phyloP scores from a whole-genome alignment of 345 rosid species.

The Eucalyptus cloeziana region DNA sequence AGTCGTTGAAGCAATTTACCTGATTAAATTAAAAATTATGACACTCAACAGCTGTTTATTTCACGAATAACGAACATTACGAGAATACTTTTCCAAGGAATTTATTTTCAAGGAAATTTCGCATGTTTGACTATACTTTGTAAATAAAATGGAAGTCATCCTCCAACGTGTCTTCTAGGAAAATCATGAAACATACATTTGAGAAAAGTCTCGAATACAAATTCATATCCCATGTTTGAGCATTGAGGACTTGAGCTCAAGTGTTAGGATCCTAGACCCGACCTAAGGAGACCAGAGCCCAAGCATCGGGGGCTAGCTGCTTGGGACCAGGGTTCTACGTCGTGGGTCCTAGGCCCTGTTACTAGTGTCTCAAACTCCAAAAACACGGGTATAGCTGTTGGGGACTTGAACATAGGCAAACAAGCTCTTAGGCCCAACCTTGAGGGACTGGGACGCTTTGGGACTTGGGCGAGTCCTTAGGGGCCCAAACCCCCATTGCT shows the following conservation, averaged over 20 bases:
- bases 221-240: neutral
- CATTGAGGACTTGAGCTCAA: neutral
- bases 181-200: neutral
- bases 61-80: neutral
- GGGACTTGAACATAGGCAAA: neutral
- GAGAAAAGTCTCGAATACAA: neutral
- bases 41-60: neutral
- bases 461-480: neutral
- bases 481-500: accelerated
- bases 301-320: accelerated
- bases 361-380: neutral
- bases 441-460: accelerated
- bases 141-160: neutral
- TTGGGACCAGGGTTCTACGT: neutral
- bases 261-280: accelerated
- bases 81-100: neutral
- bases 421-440: neutral
- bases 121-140: neutral
- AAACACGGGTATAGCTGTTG: neutral
- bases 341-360: neutral
- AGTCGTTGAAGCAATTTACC: neutral
- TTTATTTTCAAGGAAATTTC: neutral
- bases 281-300: neutral
- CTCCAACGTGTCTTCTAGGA: neutral
- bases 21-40: neutral